Evolutionary conservation across 495 filamentous ascomycete species (phyloP).

Genomic region (Aspergillus indologenus): DNA sequence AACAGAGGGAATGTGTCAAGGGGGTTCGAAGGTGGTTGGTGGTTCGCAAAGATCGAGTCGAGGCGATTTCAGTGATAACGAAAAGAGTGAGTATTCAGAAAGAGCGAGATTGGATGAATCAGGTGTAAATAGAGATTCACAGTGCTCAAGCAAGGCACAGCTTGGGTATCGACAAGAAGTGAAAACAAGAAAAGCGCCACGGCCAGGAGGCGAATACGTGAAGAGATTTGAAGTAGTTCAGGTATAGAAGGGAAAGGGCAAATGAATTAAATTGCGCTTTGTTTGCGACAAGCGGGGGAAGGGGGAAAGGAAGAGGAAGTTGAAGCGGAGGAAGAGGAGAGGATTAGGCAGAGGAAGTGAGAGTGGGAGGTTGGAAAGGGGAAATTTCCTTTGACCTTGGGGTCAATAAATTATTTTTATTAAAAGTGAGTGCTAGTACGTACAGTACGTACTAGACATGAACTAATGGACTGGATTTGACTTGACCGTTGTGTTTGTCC

Average conservation of each 20-base stretch:
- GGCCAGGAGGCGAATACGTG: conserved; percentile 5
- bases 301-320: conserved; percentile 6
- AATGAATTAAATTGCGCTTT: conserved; percentile 12
- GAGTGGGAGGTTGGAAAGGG: neutral
- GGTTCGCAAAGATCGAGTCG: neutral
- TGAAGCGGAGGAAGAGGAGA: neutral
- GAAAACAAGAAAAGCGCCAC: neutral
- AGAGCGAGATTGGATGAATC: neutral
- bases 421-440: conserved; percentile 2
- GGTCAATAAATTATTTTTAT: neutral
- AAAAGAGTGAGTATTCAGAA: neutral
- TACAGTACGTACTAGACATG: neutral
- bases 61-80: neutral
- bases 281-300: neutral
- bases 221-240: conserved; percentile 19
- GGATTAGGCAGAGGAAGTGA: neutral
- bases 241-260: conserved; percentile 11
- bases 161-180: neutral
- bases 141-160: neutral
- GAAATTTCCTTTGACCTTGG: neutral
- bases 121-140: neutral
- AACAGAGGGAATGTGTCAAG: conserved; percentile 7
- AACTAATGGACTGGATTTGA: conserved; percentile 1
- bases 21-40: neutral
- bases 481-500: conserved; percentile 1